Evolutionary conservation across 106 monocot species (phyloP), one percentile per base, ranked within the genome.

Genomic region (Apostasia shenzhenica): DNA sequence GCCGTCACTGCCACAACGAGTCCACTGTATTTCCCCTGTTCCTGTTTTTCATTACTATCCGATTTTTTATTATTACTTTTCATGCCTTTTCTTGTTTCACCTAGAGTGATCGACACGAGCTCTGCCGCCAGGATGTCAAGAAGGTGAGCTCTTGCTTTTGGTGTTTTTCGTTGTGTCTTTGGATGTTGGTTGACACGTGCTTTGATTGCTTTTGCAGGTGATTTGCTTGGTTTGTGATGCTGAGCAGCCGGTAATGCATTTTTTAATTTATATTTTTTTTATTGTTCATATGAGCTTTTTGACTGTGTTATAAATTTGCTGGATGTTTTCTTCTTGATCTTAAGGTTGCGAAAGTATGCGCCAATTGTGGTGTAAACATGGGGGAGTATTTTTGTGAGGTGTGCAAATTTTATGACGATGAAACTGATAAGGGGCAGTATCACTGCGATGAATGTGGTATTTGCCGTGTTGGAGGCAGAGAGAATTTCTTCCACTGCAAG

Each of bases 391-490:
- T 89, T 61, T 97, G 95, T 51, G 75, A 58, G 0, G 41, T 77
- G 3, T 97, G 92, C 86, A 97, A 87, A 69, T 97, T 97, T 69
- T 89, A 78, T 14, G 91, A 92, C 45, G 97, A 85, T 41, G 81
- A 97, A 70, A 79, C 73, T 26, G 39, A 57, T 11, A 97, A 85
- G 69, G 80, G 61, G 14, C 97, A 97, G 70, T 97, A 69, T 72
- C 95, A 97, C 48, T 97, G 92, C 52, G 57, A 80, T 42, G 89
- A 89, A 2, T 95, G 95, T 61, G 91, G 95, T 41, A 95, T 95
- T 12, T 95, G 95, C 75, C 86, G 92, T 72, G 80, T 92, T 79
- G 92, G 89, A 14, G 91, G 95, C 46, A 77, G 79, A 71, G 84
- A 86, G 14, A 91, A 89, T 54, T 95, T 78, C 70, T 95, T 82